These are phyloP conservation scores for Letharia lupina DNA, from an alignment of 495 filamentous ascomycete genomes.

Conservation along the genomic window DNA sequence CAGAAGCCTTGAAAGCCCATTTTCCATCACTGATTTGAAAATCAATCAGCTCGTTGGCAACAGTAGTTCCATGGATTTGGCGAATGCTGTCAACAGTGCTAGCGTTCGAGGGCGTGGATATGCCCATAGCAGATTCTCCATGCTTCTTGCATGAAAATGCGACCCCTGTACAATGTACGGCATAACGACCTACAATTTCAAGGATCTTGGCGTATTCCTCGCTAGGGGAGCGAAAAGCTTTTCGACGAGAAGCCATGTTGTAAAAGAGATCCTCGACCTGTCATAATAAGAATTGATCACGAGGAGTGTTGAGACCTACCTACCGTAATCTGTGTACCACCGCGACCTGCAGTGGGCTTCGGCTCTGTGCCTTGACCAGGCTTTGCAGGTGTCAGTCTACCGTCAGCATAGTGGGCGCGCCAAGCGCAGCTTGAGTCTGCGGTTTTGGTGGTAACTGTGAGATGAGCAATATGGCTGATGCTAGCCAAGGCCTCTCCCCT, in stretches of 20 bases:
- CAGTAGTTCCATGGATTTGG: constrained; percentile 75
- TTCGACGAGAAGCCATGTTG: constrained; percentile 80
- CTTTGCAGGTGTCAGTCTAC: constrained; percentile 75
- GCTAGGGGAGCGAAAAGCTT: constrained; percentile 82
- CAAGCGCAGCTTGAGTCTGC: constrained; percentile 83
- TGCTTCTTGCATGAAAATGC: constrained; percentile 96
- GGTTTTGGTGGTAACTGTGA: constrained; percentile 90
- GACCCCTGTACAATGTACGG: constrained; percentile 86
- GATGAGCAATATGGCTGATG: constrained; percentile 97
- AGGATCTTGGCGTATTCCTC: constrained; percentile 98
- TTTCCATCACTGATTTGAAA: constrained; percentile 64
- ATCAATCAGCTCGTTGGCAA: constrained; percentile 83
- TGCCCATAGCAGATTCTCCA: constrained; percentile 73
- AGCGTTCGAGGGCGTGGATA: constrained; percentile 66
- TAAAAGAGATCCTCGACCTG: constrained; percentile 95
- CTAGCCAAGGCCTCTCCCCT: constrained; percentile 94
- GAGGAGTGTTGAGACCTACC: constrained; percentile 14
- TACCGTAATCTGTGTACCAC: constrained; percentile 91
- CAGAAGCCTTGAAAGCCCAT: constrained; percentile 74
- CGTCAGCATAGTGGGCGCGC: constrained; percentile 78
- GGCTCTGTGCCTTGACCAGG: constrained; percentile 87
- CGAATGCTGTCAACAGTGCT: constrained; percentile 74
- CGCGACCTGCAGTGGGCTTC: constrained; percentile 80
- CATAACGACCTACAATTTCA: constrained; percentile 87
- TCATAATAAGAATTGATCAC: not conserved